A percentile compares a stretch with the other conserved stretches of the same genome.
phyloP scores from a whole-genome alignment of 352 stramenopile species.

The Pythium apleroticum region DNA sequence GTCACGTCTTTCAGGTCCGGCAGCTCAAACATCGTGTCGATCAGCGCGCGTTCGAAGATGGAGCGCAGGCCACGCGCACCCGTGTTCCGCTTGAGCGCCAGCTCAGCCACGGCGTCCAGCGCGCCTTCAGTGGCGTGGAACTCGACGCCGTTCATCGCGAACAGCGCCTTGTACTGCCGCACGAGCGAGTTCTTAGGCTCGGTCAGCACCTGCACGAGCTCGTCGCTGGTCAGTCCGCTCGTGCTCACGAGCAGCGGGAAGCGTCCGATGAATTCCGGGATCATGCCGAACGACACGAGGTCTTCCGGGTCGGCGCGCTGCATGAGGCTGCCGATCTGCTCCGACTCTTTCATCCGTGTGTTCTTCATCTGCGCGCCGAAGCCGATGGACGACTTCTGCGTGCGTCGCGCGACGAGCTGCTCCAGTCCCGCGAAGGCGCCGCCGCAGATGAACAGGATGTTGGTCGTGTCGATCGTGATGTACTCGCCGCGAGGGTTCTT shows the following conservation, averaged over 20 bases:
- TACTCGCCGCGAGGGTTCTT: constrained; percentile 97
- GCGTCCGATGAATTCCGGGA: constrained; percentile 98
- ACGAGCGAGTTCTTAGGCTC: constrained; percentile 97
- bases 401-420: constrained; percentile 92
- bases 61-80: constrained; percentile 95
- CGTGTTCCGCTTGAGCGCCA: constrained; percentile 93
- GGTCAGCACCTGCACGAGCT: constrained; percentile 96
- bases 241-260: constrained; percentile 97
- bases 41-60: constrained; percentile 94
- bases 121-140: constrained; percentile 95
- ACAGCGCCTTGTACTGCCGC: constrained; percentile 97
- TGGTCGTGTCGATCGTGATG: constrained; percentile 98
- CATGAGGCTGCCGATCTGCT: constrained; percentile 92
- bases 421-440: constrained; percentile 97
- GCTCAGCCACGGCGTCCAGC: constrained; percentile 93
- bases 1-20: constrained; percentile 90
- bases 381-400: constrained; percentile 94
- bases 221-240: constrained; percentile 87
- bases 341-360: constrained; percentile 60
- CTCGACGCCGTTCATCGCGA: constrained; percentile 95
- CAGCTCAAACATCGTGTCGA: constrained; percentile 97
- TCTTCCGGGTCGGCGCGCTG: constrained; percentile 94
- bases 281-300: constrained; percentile 96
- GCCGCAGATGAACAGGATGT: constrained; percentile 99
- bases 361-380: constrained; percentile 95